Base-by-base conservation (phyloP, 1,284 basidiomycete genomes). In the Marasmius tenuissimus region DNA sequence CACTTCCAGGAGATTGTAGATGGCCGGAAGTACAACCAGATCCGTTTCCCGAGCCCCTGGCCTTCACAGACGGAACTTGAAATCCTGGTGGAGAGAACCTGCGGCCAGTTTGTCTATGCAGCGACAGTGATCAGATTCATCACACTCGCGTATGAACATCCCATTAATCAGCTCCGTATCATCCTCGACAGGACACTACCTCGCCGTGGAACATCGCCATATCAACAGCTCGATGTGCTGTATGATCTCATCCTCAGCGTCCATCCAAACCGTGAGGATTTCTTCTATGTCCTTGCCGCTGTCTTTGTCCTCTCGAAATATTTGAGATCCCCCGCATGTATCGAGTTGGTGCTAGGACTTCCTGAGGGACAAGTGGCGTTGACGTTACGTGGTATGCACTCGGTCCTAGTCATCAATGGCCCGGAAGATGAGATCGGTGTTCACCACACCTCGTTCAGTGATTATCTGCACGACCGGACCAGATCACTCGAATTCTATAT, bases 81-180 rank as follows among this genome's bases (percentile, higher is more conserved):
- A 9, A 38, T 39, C 33, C 37, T 64, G 4, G 52, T 57, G n/a
- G 11, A 38, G 16, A 56, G 38, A 45, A 27, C 63, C 11, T 59
- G 57, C n/a, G 61, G 61, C 0, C 50, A 59, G n/a, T 64, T 64
- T 47, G 62, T 64, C 27, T 64, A 57, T 42, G 56, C 61, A 35
- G 51, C 61, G n/a, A 64, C 63, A 16, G 54, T 59, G 10, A 34
- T 61, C 14, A 59, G 59, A 34, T 64, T 56, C 18, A 48, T 64
- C 34, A 38, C 35, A 10, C 39, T 58, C 12, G 51, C 47, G 37
- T 11, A 35, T 42, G 20, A 20, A 8, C 22, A 50, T 33, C 62
- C 62, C 2, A 22, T 49, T 6, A 54, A 49, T 18, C 62, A 49
- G 34, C 48, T 63, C 27, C 27, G 27, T 33, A 20, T 57, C 7